Evolutionary conservation across 1,284 basidiomycete genomes (phyloP).

Genomic region (Trametes hirsuta): DNA sequence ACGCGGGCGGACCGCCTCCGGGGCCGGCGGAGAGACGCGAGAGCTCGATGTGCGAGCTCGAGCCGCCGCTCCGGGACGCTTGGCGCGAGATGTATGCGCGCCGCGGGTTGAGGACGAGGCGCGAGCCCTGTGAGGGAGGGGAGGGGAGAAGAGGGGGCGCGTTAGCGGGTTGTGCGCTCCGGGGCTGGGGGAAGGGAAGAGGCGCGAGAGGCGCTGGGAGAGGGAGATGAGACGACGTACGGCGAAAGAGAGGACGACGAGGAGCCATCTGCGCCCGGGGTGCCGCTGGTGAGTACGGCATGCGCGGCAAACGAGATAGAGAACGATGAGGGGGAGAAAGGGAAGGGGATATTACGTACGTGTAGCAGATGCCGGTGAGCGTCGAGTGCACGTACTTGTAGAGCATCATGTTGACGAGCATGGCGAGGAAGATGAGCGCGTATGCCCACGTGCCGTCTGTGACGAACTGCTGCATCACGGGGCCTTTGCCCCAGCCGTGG

Average conservation of each 20-base stretch:
- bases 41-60: conserved; percentile 1
- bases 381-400: conserved; percentile 33
- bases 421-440: conserved; percentile 30
- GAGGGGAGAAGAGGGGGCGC: too few relatives aligned
- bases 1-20: neutral
- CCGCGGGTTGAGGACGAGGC: conserved; percentile 2
- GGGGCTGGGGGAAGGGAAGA: neutral
- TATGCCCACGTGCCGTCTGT: conserved; percentile 36
- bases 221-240: conserved; percentile 14
- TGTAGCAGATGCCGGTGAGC: conserved; percentile 34
- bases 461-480: conserved; percentile 31
- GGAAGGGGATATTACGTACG: conserved; percentile 20
- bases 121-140: neutral
- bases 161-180: neutral
- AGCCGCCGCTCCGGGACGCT: neutral
- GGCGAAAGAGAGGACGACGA: conserved; percentile 32
- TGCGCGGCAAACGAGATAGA: too few relatives aligned
- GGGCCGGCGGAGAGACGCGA: neutral
- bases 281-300: too few relatives aligned
- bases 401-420: conserved; percentile 30
- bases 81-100: neutral
- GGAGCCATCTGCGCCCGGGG: conserved; percentile 26
- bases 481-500: conserved; percentile 30
- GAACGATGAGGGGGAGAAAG: neutral
- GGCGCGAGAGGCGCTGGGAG: neutral